Conservation (phyloP, 1,139 yeast species). For the Yamadazyma atlantica region DNA sequence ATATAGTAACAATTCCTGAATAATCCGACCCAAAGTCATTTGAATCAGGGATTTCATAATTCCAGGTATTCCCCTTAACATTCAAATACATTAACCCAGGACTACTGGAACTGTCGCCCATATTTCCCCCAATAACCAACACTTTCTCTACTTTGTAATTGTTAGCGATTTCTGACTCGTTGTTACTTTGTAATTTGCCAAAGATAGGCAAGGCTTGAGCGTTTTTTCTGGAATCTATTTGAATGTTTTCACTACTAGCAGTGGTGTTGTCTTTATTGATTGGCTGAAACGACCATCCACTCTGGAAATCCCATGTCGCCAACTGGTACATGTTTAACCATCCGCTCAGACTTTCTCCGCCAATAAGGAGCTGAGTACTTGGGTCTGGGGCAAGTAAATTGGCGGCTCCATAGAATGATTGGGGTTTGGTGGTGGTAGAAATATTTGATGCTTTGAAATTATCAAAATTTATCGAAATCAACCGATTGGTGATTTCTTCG, state of each 20-base stretch:
- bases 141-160: conserved; percentile 26
- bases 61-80: conserved; percentile 31
- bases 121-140: conserved; percentile 39
- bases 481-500: conserved; percentile 23
- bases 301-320: conserved; percentile 44
- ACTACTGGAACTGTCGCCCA: conserved; percentile 15
- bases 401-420: conserved; percentile 43
- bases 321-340: conserved; percentile 49
- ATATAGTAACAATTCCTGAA: conserved; percentile 45
- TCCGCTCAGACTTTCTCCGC: conserved; percentile 39
- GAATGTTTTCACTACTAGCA: conserved; percentile 6
- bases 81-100: conserved; percentile 28
- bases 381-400: conserved; percentile 41
- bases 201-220: conserved; percentile 40
- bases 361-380: conserved; percentile 38
- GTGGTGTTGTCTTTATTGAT: conserved; percentile 11
- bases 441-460: conserved; percentile 30
- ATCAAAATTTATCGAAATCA: conserved; percentile 34
- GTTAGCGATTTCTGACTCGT: conserved; percentile 19
- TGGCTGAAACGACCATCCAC: conserved; percentile 44
- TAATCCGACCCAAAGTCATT: no score
- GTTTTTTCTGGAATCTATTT: conserved; percentile 28
- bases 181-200: conserved; percentile 17
- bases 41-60: conserved; percentile 26
- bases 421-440: conserved; percentile 44